Evolutionary conservation across 1,139 yeast genomes (phyloP), one percentile per base, ranked within the genome.

Genomic region (Casaregolazyma lundiana): DNA sequence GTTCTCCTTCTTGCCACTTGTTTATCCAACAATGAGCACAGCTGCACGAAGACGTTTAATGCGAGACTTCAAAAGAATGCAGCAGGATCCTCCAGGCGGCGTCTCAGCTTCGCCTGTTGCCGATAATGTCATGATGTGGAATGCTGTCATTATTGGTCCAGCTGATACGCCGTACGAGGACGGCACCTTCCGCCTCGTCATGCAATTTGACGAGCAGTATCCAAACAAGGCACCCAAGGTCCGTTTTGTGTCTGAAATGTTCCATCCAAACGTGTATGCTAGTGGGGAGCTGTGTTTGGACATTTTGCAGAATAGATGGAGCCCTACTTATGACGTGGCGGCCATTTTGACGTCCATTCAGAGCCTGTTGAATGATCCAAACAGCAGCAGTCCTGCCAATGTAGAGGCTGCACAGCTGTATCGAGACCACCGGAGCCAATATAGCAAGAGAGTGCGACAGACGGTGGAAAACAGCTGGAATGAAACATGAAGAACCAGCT

Each of bases 1-100:
- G 16, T 34, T 19, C 13, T 3, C 37, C 37, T 34, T 34, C 16
- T 16, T 19, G 21, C 21, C 36, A 34, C 36, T 17, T 16, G 11
- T 24, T 30, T 11, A n/a, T 29, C 16, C 24, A 6, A 54, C 40
- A 24, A 92, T 92, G 98, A 90, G 97, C 11, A 92, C 98, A 3
- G 95, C 97, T 22, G 98, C 98, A 8, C 82, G 96, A 67, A 84
- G 97, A 79, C 82, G 98, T 72, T 80, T 92, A 60, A 92, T 92
- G 97, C 87, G 98, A 67, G 98, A 92, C 69, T 89, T 92, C 70
- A 90, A 89, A 83, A 84, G 98, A 57, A 90, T 92, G 84, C 97
- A 92, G 68, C 95, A 85, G 70, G 98, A 92, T 67, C 94, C 98
- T 6, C 97, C 98, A 16, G 90, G 95, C 38, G 98, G 98, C 16